phyloP scores from a whole-genome alignment of 2,329 filamentous ascomycete genomes.

The Fusarium tuaranense region DNA sequence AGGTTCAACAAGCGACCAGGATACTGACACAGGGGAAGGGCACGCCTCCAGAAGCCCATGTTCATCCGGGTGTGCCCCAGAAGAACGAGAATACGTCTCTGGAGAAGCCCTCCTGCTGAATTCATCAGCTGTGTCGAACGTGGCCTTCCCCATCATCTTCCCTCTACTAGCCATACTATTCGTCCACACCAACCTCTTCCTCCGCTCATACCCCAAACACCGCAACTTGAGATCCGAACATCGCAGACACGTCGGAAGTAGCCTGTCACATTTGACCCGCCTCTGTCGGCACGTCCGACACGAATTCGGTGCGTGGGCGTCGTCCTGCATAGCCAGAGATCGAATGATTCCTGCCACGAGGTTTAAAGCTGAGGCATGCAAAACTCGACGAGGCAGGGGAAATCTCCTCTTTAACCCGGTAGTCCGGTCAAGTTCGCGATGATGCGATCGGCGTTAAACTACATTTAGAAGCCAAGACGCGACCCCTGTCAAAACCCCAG shows the following conservation, averaged over 20 bases:
- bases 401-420: background rate
- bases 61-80: background rate
- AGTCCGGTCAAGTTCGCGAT: background rate
- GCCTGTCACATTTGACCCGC: constrained; percentile 23
- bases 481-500: constrained; percentile 14
- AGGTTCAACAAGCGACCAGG: constrained; percentile 15
- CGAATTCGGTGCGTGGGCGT: constrained; percentile 13
- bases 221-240: constrained; percentile 9
- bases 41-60: background rate
- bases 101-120: background rate
- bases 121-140: constrained; percentile 1
- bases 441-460: constrained; percentile 16
- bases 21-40: background rate
- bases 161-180: constrained; percentile 22
- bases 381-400: background rate
- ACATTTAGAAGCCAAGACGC: constrained; percentile 18
- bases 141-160: constrained; percentile 19
- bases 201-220: constrained; percentile 20
- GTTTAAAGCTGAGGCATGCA: background rate
- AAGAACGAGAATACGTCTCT: too few relatives aligned
- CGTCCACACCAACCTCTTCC: constrained; percentile 11
- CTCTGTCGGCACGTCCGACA: constrained; percentile 22
- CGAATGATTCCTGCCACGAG: background rate
- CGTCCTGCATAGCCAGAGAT: background rate
- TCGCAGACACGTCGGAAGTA: constrained; percentile 10